Base-by-base conservation (phyloP, 2,329 filamentous ascomycete genomes). In the Aspergillus sp. region DNA sequence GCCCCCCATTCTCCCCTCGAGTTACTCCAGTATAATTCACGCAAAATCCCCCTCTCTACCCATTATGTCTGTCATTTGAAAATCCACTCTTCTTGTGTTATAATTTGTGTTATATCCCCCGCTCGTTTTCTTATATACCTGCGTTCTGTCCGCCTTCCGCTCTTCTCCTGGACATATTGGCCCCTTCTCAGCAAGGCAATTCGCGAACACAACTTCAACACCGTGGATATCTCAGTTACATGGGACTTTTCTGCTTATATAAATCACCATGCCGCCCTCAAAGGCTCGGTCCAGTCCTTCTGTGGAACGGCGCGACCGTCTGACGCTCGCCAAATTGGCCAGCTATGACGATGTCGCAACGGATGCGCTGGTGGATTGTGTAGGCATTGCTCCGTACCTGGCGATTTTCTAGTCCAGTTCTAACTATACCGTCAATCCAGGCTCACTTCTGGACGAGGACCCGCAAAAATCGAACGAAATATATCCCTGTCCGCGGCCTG, bases 371-470 rank as follows among this genome's bases (percentile, higher is more conserved):
- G 88, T 99, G 60, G 95, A 99, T 77, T 91, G 93, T 79, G 93
- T 97, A 84, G 77, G 90, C 83, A 43, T 59, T 55, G 56, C 48
- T 45, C 43, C 39, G 43, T 57, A 49, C 27, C 62, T 31, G 33
- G 14, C 40, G 53, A 12, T 37, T 40, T 5, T 27, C 45, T 7
- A 19, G 17, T 9, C 50, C 24, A 23, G 57, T 54, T 54, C 61
- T 73, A 49, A 71, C 51, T 6, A 48, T 59, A 59, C 66, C 61
- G 37, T 54, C 56, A 19, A 44, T 17, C 51, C 64, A 97, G 93
- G 89, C 91, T 9, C 97, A 90, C 76, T 99, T 95, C 80, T 98
- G 95, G 93, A 93, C 93, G 6, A 90, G 86, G 4, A 96, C 97
- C 58, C 93, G 93, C 63, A 99, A 99, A 77, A 96, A 98, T 69